Evolutionary conservation across 2,329 filamentous ascomycete genomes (phyloP), one percentile per base, ranked within the genome.

Genomic region (Sporothrix luriei): DNA sequence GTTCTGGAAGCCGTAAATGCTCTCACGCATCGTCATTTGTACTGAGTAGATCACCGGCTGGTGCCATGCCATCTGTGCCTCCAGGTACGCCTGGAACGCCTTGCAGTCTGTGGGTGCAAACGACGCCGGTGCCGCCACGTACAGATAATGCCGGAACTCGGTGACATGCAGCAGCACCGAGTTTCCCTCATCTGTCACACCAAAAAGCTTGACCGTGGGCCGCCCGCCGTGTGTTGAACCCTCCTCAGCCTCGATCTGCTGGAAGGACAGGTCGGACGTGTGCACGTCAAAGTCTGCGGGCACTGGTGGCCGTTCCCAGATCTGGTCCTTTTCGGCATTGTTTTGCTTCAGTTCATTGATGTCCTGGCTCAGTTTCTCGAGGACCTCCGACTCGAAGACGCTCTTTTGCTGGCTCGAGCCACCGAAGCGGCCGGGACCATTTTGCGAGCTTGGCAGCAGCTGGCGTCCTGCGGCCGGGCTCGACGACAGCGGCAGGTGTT

Each of bases 311-410:
- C 86, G 84, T 61, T 90, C 89, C 96, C 95, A 99, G 77, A 92
- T 86, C 79, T 99, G 95, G 78, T 98, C 94, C 78, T 90, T 96
- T 78, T 99, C 95, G 2, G 91, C 85, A 79, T 96, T 98, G 79
- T 86, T 92, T 76, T 92, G 85, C 83, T 94, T 97, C 74, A 96
- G 84, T 24, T 90, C 91, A 29, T 87, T 90, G 72, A 98, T 94
- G 77, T 97, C 93, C 80, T 98, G 94, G 72, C 93, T 95, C 80
- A 99, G 87, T 83, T 97, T 97, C 84, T 97, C 94, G 72, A 99
- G 85, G 2, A 97, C 92, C 77, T 97, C 93, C 70, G 91, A 90
- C 80, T 98, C 95, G 78, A 99, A 99, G 69, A 91, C 87, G 78
- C 93, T 97, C 82, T 97, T 97, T 19, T 87, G 87, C 79, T 94